These are phyloP conservation scores for Lipomyces sp. DNA, from an alignment of 805 yeast genomes.

Conservation along the genomic window DNA sequence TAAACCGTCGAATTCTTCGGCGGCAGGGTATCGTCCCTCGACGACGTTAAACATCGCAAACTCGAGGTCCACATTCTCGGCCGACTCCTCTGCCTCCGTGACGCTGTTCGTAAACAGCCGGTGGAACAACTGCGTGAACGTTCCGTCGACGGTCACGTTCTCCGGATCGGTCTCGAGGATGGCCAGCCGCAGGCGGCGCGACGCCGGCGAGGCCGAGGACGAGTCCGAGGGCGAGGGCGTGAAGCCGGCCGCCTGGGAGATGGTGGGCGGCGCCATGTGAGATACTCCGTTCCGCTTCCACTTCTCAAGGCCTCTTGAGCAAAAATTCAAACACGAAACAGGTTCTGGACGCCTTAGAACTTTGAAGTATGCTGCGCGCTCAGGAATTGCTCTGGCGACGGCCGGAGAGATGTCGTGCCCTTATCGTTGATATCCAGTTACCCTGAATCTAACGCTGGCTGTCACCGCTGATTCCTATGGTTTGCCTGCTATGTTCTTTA, in stretches of 20 bases:
- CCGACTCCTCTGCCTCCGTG: conserved; percentile 32
- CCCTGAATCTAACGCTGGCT: too few species aligned
- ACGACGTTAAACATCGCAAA: conserved; percentile 35
- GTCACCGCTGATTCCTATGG: too few species aligned
- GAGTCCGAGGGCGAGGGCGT: not conserved
- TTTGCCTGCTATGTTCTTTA: too few species aligned
- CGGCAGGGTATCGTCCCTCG: conserved; percentile 34
- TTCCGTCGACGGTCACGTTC: conserved; percentile 33
- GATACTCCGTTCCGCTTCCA: too few species aligned
- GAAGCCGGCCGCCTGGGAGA: not conserved
- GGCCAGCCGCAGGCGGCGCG: conserved; percentile 29
- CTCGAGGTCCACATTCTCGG: conserved; percentile 13
- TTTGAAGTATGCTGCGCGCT: too few species aligned
- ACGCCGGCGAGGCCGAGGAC: not conserved
- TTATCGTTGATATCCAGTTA: too few species aligned
- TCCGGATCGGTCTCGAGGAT: conserved; percentile 40
- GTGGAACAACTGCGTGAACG: conserved; percentile 38
- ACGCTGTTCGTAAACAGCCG: conserved; percentile 27
- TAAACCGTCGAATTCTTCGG: conserved; percentile 34
- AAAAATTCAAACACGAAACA: too few species aligned
- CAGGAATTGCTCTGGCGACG: too few species aligned
- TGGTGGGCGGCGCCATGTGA: conserved; percentile 1
- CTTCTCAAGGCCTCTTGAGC: too few species aligned
- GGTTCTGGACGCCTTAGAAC: too few species aligned
- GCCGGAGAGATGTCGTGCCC: too few species aligned